phyloP scores from a whole-genome alignment of 345 rosid genomes.

The Toxicodendron radicans region DNA sequence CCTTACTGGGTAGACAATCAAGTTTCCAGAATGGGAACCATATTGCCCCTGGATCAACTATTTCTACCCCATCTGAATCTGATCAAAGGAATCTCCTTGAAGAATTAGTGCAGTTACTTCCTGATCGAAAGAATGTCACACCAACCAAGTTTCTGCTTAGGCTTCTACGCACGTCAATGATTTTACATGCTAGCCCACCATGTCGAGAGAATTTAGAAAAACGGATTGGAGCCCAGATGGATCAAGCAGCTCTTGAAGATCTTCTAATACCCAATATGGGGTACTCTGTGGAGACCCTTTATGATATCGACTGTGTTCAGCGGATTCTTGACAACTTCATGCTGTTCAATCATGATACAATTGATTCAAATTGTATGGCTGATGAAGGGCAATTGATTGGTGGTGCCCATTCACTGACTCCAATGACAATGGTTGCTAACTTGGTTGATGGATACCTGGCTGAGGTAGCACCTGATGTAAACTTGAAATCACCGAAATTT shows the following conservation, averaged over 20 bases:
- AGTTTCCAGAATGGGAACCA: conserved; percentile 30
- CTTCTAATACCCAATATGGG: conserved; percentile 76
- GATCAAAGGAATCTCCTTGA: conserved; percentile 70
- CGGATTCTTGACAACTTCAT: conserved; percentile 84
- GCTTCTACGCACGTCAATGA: conserved; percentile 79
- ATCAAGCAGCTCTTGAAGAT: conserved; percentile 76
- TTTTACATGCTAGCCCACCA: conserved; percentile 47
- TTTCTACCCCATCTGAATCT: conserved; percentile 34
- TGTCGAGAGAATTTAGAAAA: conserved; percentile 72
- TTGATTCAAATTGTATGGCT: conserved; percentile 31
- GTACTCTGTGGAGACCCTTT: conserved; percentile 72
- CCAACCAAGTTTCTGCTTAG: conserved; percentile 76
- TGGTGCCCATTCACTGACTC: conserved; percentile 51
- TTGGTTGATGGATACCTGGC: conserved; percentile 80
- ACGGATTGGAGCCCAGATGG: conserved; percentile 66
- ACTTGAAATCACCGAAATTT: conserved; percentile 69
- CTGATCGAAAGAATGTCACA: conserved; percentile 46
- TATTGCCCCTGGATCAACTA: conserved; percentile 26
- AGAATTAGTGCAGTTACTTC: conserved; percentile 70
- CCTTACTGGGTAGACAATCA: conserved; percentile 57
- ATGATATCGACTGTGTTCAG: conserved; percentile 79
- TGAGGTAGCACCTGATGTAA: conserved; percentile 92
- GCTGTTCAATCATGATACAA: conserved; percentile 32
- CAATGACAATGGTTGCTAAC: conserved; percentile 68
- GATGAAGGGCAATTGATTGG: conserved; percentile 57